Evolutionary conservation across 176 grass and related monocot genomes (phyloP).

Genomic region (Phyllostachys edulis): DNA sequence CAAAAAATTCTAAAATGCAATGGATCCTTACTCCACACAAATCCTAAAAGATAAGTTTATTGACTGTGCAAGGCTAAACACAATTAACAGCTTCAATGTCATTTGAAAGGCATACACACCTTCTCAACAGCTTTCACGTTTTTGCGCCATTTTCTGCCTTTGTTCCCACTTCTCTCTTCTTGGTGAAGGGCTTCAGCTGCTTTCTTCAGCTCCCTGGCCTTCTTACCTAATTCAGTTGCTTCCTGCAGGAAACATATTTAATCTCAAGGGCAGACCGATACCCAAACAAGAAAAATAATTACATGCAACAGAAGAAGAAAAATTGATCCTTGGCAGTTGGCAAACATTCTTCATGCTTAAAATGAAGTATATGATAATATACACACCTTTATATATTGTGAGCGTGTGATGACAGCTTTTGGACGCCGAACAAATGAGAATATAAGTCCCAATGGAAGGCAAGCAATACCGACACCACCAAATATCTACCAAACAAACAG

Average conservation of each 20-base stretch:
- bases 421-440: constrained; percentile 87
- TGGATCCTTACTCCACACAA: background rate
- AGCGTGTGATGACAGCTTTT: constrained; percentile 98
- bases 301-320: background rate
- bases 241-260: constrained; percentile 49
- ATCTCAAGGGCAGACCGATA: background rate
- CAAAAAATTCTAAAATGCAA: constrained; percentile 4
- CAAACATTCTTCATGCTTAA: constrained; percentile 7
- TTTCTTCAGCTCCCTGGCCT: constrained; percentile 92
- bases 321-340: background rate
- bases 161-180: constrained; percentile 85
- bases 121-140: constrained; percentile 93
- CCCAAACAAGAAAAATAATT: background rate
- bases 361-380: constrained; percentile 21
- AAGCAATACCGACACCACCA: constrained; percentile 98
- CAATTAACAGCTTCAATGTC: background rate
- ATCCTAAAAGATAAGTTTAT: background rate
- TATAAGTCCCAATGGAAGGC: constrained; percentile 87
- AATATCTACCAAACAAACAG: constrained; percentile 72
- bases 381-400: constrained; percentile 96
- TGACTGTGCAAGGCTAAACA: background rate
- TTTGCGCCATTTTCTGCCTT: constrained; percentile 98
- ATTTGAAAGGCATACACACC: constrained; percentile 33
- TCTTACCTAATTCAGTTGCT: constrained; percentile 95
- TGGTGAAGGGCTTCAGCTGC: constrained; percentile 87